A percentile compares a stretch with the other conserved stretches of the same genome.
These are phyloP conservation scores for Beauveria medogensis DNA, from an alignment of 2,329 filamentous ascomycete genomes.

Conservation along the genomic window DNA sequence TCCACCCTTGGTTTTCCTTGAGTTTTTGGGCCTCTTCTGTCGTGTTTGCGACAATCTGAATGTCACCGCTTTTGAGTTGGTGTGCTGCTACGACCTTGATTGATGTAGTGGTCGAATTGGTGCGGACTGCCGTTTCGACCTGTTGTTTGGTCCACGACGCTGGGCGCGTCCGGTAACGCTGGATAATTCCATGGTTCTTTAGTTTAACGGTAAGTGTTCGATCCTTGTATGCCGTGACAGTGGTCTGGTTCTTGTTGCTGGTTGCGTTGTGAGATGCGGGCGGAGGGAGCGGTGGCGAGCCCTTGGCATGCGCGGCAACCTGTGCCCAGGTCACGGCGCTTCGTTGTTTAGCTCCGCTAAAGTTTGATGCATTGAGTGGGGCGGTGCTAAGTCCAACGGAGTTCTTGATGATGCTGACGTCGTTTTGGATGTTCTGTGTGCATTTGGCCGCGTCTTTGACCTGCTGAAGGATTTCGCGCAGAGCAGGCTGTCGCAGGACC, in stretches of 20 bases:
- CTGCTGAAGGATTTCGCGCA: constrained; percentile 16
- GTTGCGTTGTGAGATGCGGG: too few species aligned
- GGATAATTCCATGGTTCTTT: neutral
- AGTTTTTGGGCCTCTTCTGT: neutral
- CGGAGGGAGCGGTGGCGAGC: too few species aligned
- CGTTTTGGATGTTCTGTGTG: constrained; percentile 17
- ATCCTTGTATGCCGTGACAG: constrained; percentile 5
- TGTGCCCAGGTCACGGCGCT: too few species aligned
- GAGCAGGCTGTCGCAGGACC: constrained; percentile 14
- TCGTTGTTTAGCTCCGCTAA: too few species aligned
- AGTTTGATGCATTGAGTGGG: too few species aligned
- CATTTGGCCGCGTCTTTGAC: constrained; percentile 16
- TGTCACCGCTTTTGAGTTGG: neutral
- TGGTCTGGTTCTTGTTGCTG: neutral
- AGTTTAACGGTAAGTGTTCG: neutral
- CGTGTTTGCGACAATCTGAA: neutral
- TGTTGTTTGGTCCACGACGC: constrained; percentile 14
- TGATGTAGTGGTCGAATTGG: constrained; percentile 16
- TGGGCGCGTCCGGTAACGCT: constrained; percentile 13
- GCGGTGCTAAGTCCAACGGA: too few species aligned
- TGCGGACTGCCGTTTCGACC: constrained; percentile 15
- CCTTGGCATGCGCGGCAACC: too few species aligned
- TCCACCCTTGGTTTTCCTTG: constrained; percentile 12
- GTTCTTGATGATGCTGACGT: constrained; percentile 12
- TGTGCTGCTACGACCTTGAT: constrained; percentile 10